These are phyloP conservation scores for Entomortierella parvispora DNA, from an alignment of 192 early-diverging fungal species.

Conservation along the genomic window DNA sequence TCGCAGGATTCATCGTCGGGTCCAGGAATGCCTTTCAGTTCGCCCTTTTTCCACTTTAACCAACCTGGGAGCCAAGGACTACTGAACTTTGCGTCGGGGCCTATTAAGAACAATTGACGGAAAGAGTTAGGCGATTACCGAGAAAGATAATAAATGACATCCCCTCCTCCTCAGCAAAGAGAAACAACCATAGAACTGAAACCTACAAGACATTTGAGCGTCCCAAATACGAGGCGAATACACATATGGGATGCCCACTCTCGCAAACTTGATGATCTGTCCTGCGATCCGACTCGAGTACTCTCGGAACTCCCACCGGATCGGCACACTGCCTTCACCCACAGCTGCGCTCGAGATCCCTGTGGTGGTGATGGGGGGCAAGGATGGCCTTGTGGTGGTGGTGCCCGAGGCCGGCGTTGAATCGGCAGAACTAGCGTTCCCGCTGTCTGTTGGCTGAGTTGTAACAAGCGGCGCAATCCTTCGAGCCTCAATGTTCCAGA, in stretches of 20 bases:
- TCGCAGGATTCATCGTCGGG: slow-evolving; percentile 65
- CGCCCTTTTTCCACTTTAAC: slow-evolving; percentile 80
- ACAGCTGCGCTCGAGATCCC: slow-evolving; percentile 9
- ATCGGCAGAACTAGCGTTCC: slow-evolving; percentile 4
- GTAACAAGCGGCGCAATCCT: slow-evolving; percentile 63
- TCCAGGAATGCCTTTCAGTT: slow-evolving; percentile 70
- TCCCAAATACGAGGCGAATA: slow-evolving; percentile 81
- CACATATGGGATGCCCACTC: slow-evolving; percentile 68
- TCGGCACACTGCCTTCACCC: slow-evolving; percentile 1
- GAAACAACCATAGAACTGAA: too few species aligned
- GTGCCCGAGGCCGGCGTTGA: background rate
- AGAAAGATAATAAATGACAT: background rate
- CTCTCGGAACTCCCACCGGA: slow-evolving; percentile 79
- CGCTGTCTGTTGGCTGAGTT: background rate
- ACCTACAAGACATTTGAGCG: slow-evolving; percentile 73
- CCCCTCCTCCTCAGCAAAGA: too few species aligned
- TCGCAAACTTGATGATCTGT: slow-evolving; percentile 69
- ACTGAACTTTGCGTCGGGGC: slow-evolving; percentile 75
- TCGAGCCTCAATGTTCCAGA: slow-evolving; percentile 86
- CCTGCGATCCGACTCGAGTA: slow-evolving; percentile 75
- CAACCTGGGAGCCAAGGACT: slow-evolving; percentile 77
- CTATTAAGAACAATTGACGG: slow-evolving; percentile 43
- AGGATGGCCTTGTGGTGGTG: background rate
- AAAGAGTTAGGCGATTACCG: background rate
- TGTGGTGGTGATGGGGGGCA: too few species aligned